Conservation (phyloP, 116 monocot species). For the Dioscorea cayenensis region DNA sequence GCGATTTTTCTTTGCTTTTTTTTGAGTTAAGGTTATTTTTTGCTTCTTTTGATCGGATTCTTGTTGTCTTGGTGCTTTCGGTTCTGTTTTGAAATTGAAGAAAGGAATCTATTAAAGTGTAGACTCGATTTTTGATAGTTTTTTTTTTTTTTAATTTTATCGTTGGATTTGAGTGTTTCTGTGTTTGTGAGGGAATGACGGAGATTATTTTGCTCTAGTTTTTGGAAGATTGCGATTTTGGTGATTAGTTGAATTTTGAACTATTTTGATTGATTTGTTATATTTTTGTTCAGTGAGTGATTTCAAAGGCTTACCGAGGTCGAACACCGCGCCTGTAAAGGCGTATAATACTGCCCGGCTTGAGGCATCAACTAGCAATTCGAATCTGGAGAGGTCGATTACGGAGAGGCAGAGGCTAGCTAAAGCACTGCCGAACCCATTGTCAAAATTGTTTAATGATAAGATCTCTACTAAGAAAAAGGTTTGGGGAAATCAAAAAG, state of each 20-base stretch:
- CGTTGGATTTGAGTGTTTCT: no score
- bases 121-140: background rate
- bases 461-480: background rate
- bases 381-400: background rate
- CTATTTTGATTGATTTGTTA: background rate
- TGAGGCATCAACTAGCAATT: background rate
- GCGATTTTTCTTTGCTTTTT: background rate
- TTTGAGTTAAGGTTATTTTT: background rate
- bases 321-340: background rate
- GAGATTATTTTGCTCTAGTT: no score
- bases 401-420: background rate
- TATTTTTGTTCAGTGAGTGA: background rate
- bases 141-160: no score
- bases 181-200: no score
- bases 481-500: background rate
- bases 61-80: background rate
- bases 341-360: background rate
- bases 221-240: background rate
- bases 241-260: background rate
- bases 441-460: background rate
- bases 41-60: background rate
- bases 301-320: background rate
- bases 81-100: background rate
- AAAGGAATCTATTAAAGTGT: background rate
- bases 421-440: background rate